Evolutionary conservation across 768 basidiomycete genomes (phyloP).

Genomic region (Coprinopsis sp.): DNA sequence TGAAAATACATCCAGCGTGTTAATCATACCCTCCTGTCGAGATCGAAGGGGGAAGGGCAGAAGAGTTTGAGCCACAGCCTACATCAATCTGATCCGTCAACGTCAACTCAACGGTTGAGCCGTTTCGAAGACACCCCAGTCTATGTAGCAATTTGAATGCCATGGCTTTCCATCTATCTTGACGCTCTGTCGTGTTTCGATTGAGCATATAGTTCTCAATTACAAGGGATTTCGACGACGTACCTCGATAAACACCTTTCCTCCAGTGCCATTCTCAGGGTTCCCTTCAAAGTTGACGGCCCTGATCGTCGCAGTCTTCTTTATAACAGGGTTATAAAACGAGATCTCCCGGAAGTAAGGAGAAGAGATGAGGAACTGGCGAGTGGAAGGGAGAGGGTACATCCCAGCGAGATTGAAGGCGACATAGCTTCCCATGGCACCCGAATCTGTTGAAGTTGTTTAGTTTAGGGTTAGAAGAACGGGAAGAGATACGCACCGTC

Average conservation of each 20-base stretch:
- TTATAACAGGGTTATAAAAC: slow-evolving; percentile 56
- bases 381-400: slow-evolving; percentile 60
- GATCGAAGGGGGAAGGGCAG: slow-evolving; percentile 54
- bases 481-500: slow-evolving; percentile 58
- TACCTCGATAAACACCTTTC: slow-evolving; percentile 55
- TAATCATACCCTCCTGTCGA: slow-evolving; percentile 59
- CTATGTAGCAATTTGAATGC: slow-evolving; percentile 61
- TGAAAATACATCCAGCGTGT: too few species aligned
- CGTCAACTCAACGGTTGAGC: slow-evolving; percentile 50
- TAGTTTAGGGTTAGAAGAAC: too few species aligned
- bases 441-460: slow-evolving; percentile 26
- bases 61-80: slow-evolving; percentile 42
- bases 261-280: slow-evolving; percentile 45
- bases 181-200: slow-evolving; percentile 37
- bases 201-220: background rate
- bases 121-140: slow-evolving; percentile 60
- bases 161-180: slow-evolving; percentile 52
- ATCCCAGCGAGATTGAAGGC: slow-evolving; percentile 55
- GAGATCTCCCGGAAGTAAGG: slow-evolving; percentile 58
- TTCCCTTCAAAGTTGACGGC: slow-evolving; percentile 49
- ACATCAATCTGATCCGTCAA: slow-evolving; percentile 50
- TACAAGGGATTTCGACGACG: too few species aligned
- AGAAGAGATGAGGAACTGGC: slow-evolving; percentile 55
- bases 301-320: slow-evolving; percentile 52
- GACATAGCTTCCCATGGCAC: slow-evolving; percentile 62